A percentile compares a stretch with the other conserved stretches of the same genome.
Conservation (phyloP, 129 eudicot species). For the Artemisia argyi region DNA sequence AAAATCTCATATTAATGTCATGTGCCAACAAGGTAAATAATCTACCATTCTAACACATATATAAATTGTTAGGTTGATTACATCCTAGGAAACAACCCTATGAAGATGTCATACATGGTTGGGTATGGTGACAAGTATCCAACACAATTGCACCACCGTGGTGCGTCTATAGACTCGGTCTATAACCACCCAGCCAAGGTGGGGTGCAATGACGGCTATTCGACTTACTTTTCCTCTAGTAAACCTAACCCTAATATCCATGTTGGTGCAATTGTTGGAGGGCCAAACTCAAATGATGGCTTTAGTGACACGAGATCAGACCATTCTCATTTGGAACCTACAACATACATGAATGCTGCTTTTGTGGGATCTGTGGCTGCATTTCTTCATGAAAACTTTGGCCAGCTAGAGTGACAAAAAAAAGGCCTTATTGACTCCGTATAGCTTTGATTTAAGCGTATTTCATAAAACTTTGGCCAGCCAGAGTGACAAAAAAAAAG, state of each 20-base stretch:
- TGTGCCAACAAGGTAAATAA: too few relatives aligned
- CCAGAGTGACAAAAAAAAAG: not conserved
- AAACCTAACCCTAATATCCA: conserved; percentile 62
- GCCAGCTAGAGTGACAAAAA: not conserved
- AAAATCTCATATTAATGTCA: conserved; percentile 53
- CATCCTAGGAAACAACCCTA: conserved; percentile 62
- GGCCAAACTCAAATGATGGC: conserved; percentile 55
- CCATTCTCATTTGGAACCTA: conserved; percentile 57
- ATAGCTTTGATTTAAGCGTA: too few relatives aligned
- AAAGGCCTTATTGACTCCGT: too few relatives aligned
- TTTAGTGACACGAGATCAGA: conserved; percentile 60
- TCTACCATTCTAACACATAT: too few relatives aligned
- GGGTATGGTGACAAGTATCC: conserved; percentile 62
- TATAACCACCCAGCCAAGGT: conserved; percentile 37
- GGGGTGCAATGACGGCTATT: conserved; percentile 50
- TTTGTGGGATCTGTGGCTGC: conserved; percentile 47
- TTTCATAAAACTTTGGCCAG: not conserved
- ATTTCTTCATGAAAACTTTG: not conserved
- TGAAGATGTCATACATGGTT: conserved; percentile 76
- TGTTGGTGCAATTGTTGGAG: conserved; percentile 76
- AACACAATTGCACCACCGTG: conserved; percentile 61
- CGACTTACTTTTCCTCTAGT: conserved; percentile 1
- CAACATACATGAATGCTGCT: conserved; percentile 74
- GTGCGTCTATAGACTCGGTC: conserved; percentile 65
- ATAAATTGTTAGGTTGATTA: conserved; percentile 53